Evolutionary conservation across 2,329 filamentous ascomycete genomes (phyloP).

Genomic region (Coniella lustricola): DNA sequence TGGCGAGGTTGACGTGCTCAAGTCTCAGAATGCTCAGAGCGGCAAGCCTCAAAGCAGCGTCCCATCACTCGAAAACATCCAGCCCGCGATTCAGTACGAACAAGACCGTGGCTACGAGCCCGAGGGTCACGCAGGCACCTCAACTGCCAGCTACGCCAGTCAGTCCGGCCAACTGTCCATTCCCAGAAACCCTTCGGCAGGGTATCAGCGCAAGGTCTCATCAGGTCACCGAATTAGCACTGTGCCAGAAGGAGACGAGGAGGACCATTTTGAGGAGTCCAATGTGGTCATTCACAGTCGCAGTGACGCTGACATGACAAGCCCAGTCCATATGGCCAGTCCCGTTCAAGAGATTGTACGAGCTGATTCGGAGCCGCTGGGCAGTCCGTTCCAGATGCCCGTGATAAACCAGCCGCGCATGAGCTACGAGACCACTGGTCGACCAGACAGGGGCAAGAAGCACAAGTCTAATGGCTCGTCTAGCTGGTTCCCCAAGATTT

Average conservation of each 20-base stretch:
- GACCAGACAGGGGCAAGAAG: conserved; percentile 71
- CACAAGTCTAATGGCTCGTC: conserved; percentile 82
- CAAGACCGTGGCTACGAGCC: conserved; percentile 74
- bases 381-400: conserved; percentile 50
- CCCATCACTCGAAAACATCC: conserved; percentile 62
- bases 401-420: conserved; percentile 35
- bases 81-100: conserved; percentile 55
- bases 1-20: conserved; percentile 81
- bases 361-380: conserved; percentile 47
- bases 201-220: conserved; percentile 44
- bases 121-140: conserved; percentile 70
- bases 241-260: conserved; percentile 71
- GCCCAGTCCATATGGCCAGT: conserved; percentile 55
- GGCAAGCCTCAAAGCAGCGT: conserved; percentile 42
- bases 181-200: conserved; percentile 39
- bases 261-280: conserved; percentile 34
- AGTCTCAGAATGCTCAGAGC: conserved; percentile 47
- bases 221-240: conserved; percentile 84
- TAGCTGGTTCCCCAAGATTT: conserved; percentile 80
- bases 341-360: conserved; percentile 49
- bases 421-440: conserved; percentile 75
- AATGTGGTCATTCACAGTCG: conserved; percentile 19
- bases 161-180: conserved; percentile 72
- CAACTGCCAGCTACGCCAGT: conserved; percentile 62
- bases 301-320: conserved; percentile 49